These are phyloP conservation scores for Theileria sp. DNA, from an alignment of 169 alveolate genomes.

Conservation along the genomic window DNA sequence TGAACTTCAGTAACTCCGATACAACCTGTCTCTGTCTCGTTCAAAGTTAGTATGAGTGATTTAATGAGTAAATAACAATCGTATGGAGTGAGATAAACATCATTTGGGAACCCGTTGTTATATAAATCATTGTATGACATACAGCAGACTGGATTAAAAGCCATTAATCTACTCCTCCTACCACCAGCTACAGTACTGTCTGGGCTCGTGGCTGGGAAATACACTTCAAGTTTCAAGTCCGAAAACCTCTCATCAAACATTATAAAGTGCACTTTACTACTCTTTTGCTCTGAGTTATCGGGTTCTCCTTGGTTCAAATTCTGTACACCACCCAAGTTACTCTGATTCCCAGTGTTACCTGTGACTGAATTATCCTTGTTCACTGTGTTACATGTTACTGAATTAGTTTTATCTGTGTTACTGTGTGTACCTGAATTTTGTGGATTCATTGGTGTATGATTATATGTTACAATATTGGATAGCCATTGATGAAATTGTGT, in stretches of 20 bases:
- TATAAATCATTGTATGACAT: slow-evolving; percentile 31
- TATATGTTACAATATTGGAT: slow-evolving; percentile 49
- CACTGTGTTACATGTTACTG: slow-evolving; percentile 22
- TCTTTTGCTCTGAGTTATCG: not conserved
- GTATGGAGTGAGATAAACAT: slow-evolving; percentile 34
- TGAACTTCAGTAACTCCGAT: not conserved
- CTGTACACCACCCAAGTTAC: too few species aligned
- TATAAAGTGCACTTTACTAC: slow-evolving; percentile 70
- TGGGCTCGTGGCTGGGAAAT: slow-evolving; percentile 11
- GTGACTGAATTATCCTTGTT: too few species aligned
- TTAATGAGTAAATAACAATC: slow-evolving; percentile 22
- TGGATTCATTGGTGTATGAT: slow-evolving; percentile 10
- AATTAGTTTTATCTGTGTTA: too few species aligned
- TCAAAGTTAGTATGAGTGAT: slow-evolving; percentile 12
- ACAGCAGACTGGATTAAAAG: slow-evolving; percentile 74
- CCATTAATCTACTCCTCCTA: slow-evolving; percentile 36
- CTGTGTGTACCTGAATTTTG: too few species aligned
- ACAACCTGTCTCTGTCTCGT: not conserved
- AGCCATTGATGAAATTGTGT: slow-evolving; percentile 80
- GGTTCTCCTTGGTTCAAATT: too few species aligned
- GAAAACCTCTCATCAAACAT: slow-evolving; percentile 80
- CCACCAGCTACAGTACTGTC: not conserved
- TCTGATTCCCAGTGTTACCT: slow-evolving; percentile 6
- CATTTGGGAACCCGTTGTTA: slow-evolving; percentile 56
- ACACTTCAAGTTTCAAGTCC: slow-evolving; percentile 76